These are phyloP conservation scores for Penicillium argentinense DNA, from an alignment of 495 filamentous ascomycete genomes.

Conservation along the genomic window DNA sequence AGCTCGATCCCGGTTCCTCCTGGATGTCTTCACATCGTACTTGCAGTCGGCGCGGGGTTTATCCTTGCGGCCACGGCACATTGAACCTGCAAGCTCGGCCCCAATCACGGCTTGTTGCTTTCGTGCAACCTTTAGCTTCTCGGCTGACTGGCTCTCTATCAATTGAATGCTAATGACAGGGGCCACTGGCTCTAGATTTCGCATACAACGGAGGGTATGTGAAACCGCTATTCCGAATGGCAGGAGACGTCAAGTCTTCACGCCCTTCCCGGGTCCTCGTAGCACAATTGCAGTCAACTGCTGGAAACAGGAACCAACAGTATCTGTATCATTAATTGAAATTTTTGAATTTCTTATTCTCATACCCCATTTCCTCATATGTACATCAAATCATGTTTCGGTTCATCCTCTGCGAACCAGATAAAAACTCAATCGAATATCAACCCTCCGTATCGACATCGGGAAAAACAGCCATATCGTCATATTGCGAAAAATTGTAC, in stretches of 20 bases:
- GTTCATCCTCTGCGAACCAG: constrained; percentile 5
- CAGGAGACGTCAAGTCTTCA: no score
- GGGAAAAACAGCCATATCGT: constrained; percentile 13
- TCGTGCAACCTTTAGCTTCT: constrained; percentile 10
- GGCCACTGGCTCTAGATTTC: no score
- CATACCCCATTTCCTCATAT: constrained; percentile 24
- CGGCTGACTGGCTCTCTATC: not conserved
- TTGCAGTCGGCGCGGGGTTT: constrained; percentile 12
- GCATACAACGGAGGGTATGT: not conserved
- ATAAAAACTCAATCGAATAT: constrained; percentile 14
- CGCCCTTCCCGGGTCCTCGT: no score
- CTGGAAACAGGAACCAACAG: not conserved
- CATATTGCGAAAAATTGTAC: constrained; percentile 1
- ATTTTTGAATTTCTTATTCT: not conserved
- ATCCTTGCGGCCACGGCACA: constrained; percentile 19
- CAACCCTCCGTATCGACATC: constrained; percentile 18
- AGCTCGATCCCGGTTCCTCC: not conserved
- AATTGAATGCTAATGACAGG: no score
- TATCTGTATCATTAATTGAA: no score
- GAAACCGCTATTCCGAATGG: no score
- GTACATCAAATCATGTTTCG: constrained; percentile 26
- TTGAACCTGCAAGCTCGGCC: constrained; percentile 23
- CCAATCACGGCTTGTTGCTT: constrained; percentile 14
- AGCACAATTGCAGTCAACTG: not conserved
- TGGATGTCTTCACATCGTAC: not conserved